These are phyloP conservation scores for Xylaria sp. DNA, from an alignment of 2,329 filamentous ascomycete genomes.

Conservation along the genomic window DNA sequence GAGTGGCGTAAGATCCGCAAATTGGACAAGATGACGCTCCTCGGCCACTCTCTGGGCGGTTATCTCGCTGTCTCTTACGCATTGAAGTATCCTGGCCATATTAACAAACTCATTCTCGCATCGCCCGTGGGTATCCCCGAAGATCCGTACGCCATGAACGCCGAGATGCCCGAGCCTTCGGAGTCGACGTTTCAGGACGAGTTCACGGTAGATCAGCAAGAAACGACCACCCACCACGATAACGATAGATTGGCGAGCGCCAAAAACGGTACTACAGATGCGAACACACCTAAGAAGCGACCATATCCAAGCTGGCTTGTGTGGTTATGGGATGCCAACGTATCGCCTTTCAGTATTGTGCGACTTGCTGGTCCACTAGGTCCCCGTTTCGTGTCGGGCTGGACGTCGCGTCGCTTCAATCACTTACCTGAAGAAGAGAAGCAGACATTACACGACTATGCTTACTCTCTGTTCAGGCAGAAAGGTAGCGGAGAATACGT, in stretches of 20 bases:
- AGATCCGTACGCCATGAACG: conserved; percentile 87
- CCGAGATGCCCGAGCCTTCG: conserved; percentile 80
- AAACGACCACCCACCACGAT: conserved; percentile 44
- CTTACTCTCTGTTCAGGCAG: conserved; percentile 93
- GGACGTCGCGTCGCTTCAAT: conserved; percentile 92
- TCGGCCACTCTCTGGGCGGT: conserved; percentile 93
- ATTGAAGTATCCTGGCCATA: conserved; percentile 90
- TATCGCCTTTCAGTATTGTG: conserved; percentile 92
- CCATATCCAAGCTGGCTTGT: conserved; percentile 86
- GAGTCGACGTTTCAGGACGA: conserved; percentile 80
- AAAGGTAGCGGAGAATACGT: conserved; percentile 94
- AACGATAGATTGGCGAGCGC: conserved; percentile 54
- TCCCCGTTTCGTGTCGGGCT: conserved; percentile 90
- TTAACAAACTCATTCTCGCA: conserved; percentile 96
- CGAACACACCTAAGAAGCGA: conserved; percentile 54
- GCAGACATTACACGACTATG: conserved; percentile 88
- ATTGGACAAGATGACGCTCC: conserved; percentile 90
- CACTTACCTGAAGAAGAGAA: conserved; percentile 84
- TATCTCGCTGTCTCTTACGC: conserved; percentile 97
- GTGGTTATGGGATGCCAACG: conserved; percentile 96
- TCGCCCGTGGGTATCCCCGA: conserved; percentile 95
- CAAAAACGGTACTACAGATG: conserved; percentile 47
- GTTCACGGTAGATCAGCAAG: conserved; percentile 78
- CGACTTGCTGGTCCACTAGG: conserved; percentile 89
- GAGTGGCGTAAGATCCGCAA: conserved; percentile 92